Percentiles rank a stretch among this genome's conserved stretches.
phyloP scores from a whole-genome alignment of 1,139 yeast genomes.

The Diutina neorugosa region DNA sequence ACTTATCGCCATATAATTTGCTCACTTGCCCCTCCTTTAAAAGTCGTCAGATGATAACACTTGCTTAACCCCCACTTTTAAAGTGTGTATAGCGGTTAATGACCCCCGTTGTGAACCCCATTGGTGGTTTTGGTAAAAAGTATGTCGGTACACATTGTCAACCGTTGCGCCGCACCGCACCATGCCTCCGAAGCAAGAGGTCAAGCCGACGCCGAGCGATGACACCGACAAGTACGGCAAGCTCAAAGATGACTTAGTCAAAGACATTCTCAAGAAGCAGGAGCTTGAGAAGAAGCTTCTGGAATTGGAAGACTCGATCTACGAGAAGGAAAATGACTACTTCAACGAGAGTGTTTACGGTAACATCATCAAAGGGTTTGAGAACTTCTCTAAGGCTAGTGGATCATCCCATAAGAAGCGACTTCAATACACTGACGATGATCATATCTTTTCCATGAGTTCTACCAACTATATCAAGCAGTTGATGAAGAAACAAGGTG shows the following conservation, averaged over 20 bases:
- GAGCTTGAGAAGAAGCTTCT: constrained; percentile 51
- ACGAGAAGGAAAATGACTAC: constrained; percentile 68
- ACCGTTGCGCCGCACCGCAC: not conserved
- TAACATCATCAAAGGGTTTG: constrained; percentile 83
- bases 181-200: not conserved
- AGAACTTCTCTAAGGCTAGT: constrained; percentile 48
- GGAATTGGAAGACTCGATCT: constrained; percentile 67
- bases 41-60: too few species aligned
- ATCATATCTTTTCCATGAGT: constrained; percentile 74
- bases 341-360: constrained; percentile 61
- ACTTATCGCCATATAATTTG: not conserved
- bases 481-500: constrained; percentile 28
- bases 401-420: constrained; percentile 38
- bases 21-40: not conserved
- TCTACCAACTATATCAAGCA: constrained; percentile 62
- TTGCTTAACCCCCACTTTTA: too few species aligned
- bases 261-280: constrained; percentile 51
- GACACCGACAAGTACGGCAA: constrained; percentile 41
- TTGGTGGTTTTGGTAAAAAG: not conserved
- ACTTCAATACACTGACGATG: constrained; percentile 59
- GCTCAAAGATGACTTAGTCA: constrained; percentile 55
- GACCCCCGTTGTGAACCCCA: not conserved
- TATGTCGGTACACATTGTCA: not conserved
- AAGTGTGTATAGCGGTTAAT: not conserved
- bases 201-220: not conserved